Evolutionary conservation across 257 asterid species (phyloP).

Genomic region (Henckelia pumila): DNA sequence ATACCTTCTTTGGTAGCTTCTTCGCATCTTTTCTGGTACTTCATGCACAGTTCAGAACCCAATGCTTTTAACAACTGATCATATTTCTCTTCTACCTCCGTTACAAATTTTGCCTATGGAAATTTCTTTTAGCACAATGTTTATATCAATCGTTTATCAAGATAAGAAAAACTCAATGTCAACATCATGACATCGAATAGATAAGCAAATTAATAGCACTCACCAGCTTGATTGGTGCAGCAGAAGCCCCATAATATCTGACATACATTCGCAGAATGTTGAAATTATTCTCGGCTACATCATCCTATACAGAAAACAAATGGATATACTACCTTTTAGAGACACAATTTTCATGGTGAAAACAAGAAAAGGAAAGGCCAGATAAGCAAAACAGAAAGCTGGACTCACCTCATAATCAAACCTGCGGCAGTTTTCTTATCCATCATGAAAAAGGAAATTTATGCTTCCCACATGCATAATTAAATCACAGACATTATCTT

Average conservation of each 20-base stretch:
- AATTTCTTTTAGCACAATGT: background rate
- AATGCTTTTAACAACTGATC: constrained; percentile 46
- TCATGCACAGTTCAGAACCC: constrained; percentile 50
- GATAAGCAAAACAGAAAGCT: constrained; percentile 4
- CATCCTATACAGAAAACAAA: constrained; percentile 48
- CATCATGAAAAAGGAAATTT: constrained; percentile 30
- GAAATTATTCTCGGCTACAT: constrained; percentile 72
- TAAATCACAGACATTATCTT: constrained; percentile 21
- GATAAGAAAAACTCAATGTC: background rate
- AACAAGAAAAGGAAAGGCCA: background rate
- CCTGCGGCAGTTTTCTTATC: constrained; percentile 45
- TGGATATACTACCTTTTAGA: background rate
- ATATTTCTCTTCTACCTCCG: constrained; percentile 79
- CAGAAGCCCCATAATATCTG: constrained; percentile 67
- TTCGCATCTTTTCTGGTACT: constrained; percentile 76
- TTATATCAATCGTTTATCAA: background rate
- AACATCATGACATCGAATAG: background rate
- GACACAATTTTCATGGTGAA: background rate
- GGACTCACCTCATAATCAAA: constrained; percentile 88
- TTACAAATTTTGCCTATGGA: constrained; percentile 60
- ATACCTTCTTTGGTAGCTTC: constrained; percentile 93
- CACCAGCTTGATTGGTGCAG: constrained; percentile 81
- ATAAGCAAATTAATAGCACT: constrained; percentile 29
- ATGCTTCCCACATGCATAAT: constrained; percentile 41
- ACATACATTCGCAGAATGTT: constrained; percentile 85